Evolutionary conservation across 225 moss, liverwort and hornwort genomes (phyloP), one percentile per base, ranked within the genome.

Genomic region (Antitrichia curtipendula): DNA sequence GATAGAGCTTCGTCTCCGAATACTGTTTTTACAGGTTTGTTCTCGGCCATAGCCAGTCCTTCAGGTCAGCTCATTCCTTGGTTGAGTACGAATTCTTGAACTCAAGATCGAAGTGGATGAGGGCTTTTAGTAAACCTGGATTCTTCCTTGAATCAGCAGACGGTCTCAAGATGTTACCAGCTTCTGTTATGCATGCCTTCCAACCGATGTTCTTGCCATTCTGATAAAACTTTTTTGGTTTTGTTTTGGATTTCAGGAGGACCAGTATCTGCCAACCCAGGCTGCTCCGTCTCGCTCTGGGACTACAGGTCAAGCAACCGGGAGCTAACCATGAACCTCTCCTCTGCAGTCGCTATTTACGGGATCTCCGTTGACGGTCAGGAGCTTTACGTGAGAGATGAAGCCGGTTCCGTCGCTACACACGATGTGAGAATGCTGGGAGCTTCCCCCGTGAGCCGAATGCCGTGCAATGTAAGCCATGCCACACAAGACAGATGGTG

Each of bases 391-490:
- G 87, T 94, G 38, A 61, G 49, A 27, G 91, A 94, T 19, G 80
- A 64, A 81, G 40, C 64, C 28, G 59, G 57, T 38, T 91, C 88
- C 21, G 45, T 90, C 16, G 86, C 87, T 18, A 78, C 38, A 0
- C 86, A 89, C 71, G 93, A 94, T 31, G 64, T 92, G 90, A 90
- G 92, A 86, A 88, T 88, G 90, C 85, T 90, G n/a, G 82, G 92
- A 53, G 85, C 80, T 11, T 56, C 84, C 19, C 81, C 65, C 7
- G 34, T 93, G 52, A 58, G 59, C 40, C 84, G 85, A 50, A 22
- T 84, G 56, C 14, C 91, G 7, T 86, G 86, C 13, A 75, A 73
- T 8, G 78, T 43, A 17, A 65, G 31, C 40, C 81, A 62, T 47
- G 72, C 84, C 28, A 29, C 70, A 5, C 80, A 88, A 64, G 86